phyloP scores from a whole-genome alignment of 2,329 filamentous ascomycete genomes.

The Pseudogymnoascus sp. region DNA sequence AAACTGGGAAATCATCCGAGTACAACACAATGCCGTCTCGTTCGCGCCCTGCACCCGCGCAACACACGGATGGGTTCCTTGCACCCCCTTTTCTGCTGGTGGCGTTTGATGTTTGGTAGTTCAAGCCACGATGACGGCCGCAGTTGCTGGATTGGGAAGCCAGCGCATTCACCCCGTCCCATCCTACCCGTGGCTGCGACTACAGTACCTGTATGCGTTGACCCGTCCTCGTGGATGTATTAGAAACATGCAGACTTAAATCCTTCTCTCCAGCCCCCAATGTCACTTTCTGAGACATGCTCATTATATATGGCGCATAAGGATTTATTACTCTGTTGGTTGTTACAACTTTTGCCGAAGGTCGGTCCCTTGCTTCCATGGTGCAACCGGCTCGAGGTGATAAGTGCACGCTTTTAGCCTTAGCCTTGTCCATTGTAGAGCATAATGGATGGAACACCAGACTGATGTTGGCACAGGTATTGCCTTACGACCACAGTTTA shows the following conservation, averaged over 20 bases:
- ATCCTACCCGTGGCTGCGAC: background rate
- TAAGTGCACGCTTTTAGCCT: background rate
- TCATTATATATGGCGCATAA: background rate
- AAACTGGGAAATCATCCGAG: background rate
- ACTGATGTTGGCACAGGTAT: background rate
- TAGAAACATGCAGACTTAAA: background rate
- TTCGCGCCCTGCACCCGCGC: background rate
- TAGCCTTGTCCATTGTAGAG: background rate
- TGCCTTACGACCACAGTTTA: background rate
- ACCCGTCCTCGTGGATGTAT: background rate
- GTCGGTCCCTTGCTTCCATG: background rate
- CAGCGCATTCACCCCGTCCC: background rate
- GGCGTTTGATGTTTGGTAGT: background rate
- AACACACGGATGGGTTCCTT: background rate
- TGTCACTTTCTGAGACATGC: constrained; percentile 3
- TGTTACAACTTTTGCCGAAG: background rate
- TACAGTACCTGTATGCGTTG: background rate
- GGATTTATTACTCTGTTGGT: background rate
- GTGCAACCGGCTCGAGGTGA: background rate
- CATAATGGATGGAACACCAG: background rate
- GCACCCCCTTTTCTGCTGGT: background rate
- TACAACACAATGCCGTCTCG: background rate
- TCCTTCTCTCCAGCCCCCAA: background rate
- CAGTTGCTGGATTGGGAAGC: background rate
- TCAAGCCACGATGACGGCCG: background rate